phyloP scores from a whole-genome alignment of 352 stramenopile genomes.

The Pythium myriotylum region DNA sequence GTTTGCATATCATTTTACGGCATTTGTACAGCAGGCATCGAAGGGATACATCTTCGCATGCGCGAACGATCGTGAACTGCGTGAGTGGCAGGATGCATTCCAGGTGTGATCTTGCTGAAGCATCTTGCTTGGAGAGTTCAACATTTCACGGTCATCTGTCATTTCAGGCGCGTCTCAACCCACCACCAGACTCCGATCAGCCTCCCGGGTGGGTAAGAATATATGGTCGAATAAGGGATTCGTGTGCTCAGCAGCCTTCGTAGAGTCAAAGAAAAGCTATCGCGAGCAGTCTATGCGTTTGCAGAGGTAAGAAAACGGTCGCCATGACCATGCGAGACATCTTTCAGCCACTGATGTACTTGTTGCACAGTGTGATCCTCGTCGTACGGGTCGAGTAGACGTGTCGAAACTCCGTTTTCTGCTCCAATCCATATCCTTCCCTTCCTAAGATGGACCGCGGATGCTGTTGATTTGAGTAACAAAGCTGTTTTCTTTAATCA shows the following conservation, averaged over 20 bases:
- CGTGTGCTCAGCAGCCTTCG: background rate
- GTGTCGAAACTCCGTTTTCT: slow-evolving; percentile 42
- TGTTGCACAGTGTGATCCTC: slow-evolving; percentile 43
- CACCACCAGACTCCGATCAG: slow-evolving; percentile 4
- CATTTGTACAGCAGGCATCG: slow-evolving; percentile 27
- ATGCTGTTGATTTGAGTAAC: no score
- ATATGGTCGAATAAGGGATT: background rate
- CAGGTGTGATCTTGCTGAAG: slow-evolving; percentile 19
- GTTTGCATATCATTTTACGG: no score
- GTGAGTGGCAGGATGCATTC: slow-evolving; percentile 63
- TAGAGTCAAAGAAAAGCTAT: slow-evolving; percentile 57
- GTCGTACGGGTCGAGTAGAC: slow-evolving; percentile 46
- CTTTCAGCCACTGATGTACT: background rate
- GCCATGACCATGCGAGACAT: background rate
- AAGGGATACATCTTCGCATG: slow-evolving; percentile 72
- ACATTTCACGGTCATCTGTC: background rate
- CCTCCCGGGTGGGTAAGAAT: slow-evolving; percentile 25
- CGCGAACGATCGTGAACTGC: slow-evolving; percentile 50
- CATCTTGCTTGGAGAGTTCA: slow-evolving; percentile 7
- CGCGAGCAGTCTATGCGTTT: slow-evolving; percentile 57
- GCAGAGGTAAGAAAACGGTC: slow-evolving; percentile 26
- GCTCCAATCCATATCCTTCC: slow-evolving; percentile 66
- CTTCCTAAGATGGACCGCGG: slow-evolving; percentile 15
- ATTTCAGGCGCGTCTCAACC: background rate
- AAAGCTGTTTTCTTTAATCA: slow-evolving; percentile 31